phyloP scores from a whole-genome alignment of 192 early-diverging fungal genomes.

The Backusella circina region DNA sequence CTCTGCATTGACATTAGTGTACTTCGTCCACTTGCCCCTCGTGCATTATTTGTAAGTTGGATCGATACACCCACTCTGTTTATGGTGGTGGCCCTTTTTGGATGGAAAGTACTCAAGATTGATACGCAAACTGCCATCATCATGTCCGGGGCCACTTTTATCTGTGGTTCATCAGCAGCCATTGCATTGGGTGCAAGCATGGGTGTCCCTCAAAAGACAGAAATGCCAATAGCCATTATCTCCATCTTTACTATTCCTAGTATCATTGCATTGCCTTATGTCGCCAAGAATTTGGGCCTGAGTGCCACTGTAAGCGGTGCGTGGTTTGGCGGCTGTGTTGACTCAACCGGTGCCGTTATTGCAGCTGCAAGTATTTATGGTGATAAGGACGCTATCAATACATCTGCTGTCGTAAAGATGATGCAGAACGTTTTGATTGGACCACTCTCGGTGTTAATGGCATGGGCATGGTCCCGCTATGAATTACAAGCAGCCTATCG shows the following conservation, averaged over 20 bases:
- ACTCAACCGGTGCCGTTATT: slow-evolving; percentile 54
- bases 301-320: slow-evolving; percentile 41
- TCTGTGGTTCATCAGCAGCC: slow-evolving; percentile 50
- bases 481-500: slow-evolving; percentile 24
- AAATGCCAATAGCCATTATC: slow-evolving; percentile 54
- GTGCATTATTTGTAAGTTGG: slow-evolving; percentile 53
- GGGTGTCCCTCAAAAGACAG: slow-evolving; percentile 42
- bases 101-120: slow-evolving; percentile 41
- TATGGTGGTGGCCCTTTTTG: slow-evolving; percentile 43
- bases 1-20: slow-evolving; percentile 48
- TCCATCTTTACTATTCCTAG: slow-evolving; percentile 53
- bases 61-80: slow-evolving; percentile 51
- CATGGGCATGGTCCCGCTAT: slow-evolving; percentile 42
- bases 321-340: slow-evolving; percentile 55
- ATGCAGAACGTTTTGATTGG: slow-evolving; percentile 54
- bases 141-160: slow-evolving; percentile 53
- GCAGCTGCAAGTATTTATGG: slow-evolving; percentile 49
- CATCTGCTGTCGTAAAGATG: slow-evolving; percentile 52
- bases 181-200: slow-evolving; percentile 44
- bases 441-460: slow-evolving; percentile 45
- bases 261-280: slow-evolving; percentile 49
- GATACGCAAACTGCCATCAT: slow-evolving; percentile 48
- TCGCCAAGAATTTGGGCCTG: slow-evolving; percentile 42
- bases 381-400: slow-evolving; percentile 39
- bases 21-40: slow-evolving; percentile 43